Evolutionary conservation across 345 rosid genomes (phyloP), one percentile per base, ranked within the genome.

Genomic region (Citrus australasica): DNA sequence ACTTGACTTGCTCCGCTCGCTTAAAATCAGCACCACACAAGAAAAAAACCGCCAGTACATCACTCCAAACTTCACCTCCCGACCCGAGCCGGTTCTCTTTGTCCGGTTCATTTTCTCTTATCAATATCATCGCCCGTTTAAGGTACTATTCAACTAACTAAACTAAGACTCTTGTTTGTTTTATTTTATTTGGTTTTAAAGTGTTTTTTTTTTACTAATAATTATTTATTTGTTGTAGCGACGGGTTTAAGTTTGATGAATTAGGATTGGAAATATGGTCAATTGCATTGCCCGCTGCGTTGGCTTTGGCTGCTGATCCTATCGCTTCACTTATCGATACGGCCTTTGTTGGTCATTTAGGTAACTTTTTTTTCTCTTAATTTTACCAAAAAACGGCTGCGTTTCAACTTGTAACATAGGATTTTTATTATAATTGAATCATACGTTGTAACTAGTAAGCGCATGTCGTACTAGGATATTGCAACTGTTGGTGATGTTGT

Each of bases 251-350:
- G 88, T 30, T 89, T 74, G 90, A 90, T 74, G 92, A 87, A 30
- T 79, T 95, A 38, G 90, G 94, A 11, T 69, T 74, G 83, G 98
- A 91, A 77, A 90, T 95, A 67, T 73, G 90, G 82, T 93, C 96
- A 13, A 92, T 95, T 55, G 99, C 99, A 6, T 80, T 92, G 79
- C 99, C 99, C 3, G 99, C 99, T 28, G 97, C 96, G 11, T 81
- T 95, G 85, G 97, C 98, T 83, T 83, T 95, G 75, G 94, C 98
- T 17, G 98, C 98, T 81, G 99, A 95, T 69, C 99, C 99, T 19
- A 84, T 92, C 17, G 58, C 96, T 17, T 92, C 96, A 0, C 90
- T 95, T 58, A 93, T 93, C 27, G 98, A 95, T 81, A 91, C 98
- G 1, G 97, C 95, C 1, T 93, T 89, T 78, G 90, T 93, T 77